phyloP scores from a whole-genome alignment of 2,329 filamentous ascomycete species.

The Penicillium sp. region DNA sequence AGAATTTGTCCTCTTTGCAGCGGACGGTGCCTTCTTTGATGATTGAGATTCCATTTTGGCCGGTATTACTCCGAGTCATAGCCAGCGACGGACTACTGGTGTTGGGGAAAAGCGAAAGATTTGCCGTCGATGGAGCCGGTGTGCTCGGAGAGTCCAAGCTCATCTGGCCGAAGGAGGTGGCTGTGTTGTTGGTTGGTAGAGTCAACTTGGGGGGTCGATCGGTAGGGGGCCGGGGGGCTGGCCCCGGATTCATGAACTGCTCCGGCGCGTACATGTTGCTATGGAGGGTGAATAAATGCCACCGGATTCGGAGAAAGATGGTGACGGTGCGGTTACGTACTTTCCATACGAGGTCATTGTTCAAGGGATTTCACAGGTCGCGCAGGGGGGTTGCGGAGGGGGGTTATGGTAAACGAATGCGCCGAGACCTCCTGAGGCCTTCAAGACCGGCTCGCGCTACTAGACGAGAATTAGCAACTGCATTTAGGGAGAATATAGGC shows the following conservation, averaged over 20 bases:
- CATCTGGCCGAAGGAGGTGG: conserved; percentile 66
- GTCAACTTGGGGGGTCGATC: conserved; percentile 73
- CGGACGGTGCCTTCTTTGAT: conserved; percentile 62
- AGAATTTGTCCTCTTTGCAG: conserved; percentile 74
- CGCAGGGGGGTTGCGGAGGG: background rate
- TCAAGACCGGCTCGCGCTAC: conserved; percentile 10
- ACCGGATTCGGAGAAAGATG: background rate
- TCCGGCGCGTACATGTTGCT: conserved; percentile 59
- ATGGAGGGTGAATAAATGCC: conserved; percentile 6
- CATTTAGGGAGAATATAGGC: background rate
- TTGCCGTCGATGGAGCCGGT: conserved; percentile 40
- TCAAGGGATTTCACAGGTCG: conserved; percentile 5
- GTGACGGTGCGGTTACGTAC: conserved; percentile 24
- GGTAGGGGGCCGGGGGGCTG: conserved; percentile 83
- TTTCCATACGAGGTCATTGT: conserved; percentile 37
- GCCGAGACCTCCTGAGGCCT: conserved; percentile 25
- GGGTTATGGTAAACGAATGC: conserved; percentile 18
- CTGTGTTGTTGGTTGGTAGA: conserved; percentile 67
- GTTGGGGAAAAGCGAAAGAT: conserved; percentile 63
- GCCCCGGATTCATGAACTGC: conserved; percentile 94
- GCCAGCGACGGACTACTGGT: conserved; percentile 70
- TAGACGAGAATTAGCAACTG: conserved; percentile 8
- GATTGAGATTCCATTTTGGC: conserved; percentile 66
- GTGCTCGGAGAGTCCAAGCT: conserved; percentile 65
- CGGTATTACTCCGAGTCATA: conserved; percentile 56